Evolutionary conservation across 345 rosid species (phyloP), one percentile per base, ranked within the genome.

Genomic region (rapeseed (Brassica napus)): DNA sequence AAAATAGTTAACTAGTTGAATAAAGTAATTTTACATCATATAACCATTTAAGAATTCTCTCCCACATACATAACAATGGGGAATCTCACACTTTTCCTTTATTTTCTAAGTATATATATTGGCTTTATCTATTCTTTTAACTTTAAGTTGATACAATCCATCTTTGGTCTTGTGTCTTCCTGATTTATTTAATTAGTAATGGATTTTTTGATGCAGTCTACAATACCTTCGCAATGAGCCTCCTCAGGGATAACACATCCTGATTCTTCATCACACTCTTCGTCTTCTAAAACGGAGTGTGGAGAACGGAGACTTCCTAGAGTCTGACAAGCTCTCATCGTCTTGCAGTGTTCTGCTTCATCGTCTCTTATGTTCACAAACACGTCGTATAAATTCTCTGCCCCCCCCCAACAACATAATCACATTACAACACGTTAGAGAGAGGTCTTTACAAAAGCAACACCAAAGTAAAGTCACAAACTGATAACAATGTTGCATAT

Each of bases 311-410:
- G 97, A 57, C 82, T 91, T 49, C 97, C 99, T 11, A 82, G 96
- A 12, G 83, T 95, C 71, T 95, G 99, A 76, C 98, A 95, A 52
- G 93, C 96, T 83, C 82, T 90, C 99, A 93, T 93, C 0, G 99
- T 95, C 87, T 95, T 91, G 65, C 98, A 93, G 71, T 95, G 99
- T 78, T 95, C 99, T 23, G 94, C 99, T 87, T 95, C 98, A 11
- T 95, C 97, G 3, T 95, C 99, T 86, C 99, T 86, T 42, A 95
- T 82, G 85, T 93, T 95, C 75, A 90, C 21, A 84, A 95, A 95
- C 84, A 90, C 96, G 31, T 93, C 99, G 1, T 91, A 93, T 79
- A 95, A 78, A 85, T 91, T 95, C 76, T 90, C 99, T 93, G 91
- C 4, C 44, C 82, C 52, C 14, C 4, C 4, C 42, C 82, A n/a